Conservation (phyloP, 1,284 basidiomycete genomes). For the Cystobasidium pallidum region DNA sequence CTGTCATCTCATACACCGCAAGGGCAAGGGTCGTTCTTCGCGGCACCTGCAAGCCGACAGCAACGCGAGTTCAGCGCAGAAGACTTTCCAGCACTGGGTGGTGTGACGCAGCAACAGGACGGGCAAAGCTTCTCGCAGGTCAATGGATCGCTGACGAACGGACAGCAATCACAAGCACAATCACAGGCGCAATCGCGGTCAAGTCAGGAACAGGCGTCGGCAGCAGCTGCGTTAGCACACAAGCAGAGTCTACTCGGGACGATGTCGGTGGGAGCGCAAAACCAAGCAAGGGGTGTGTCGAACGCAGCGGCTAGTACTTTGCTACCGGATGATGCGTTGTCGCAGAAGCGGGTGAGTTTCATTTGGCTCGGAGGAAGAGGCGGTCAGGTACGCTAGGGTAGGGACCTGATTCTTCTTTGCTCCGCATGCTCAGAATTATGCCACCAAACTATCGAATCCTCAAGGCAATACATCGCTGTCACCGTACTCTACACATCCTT, state of each 20-base stretch:
- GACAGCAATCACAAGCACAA: conserved; percentile 16
- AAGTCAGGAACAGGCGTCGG: conserved; percentile 50
- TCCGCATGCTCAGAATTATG: conserved; percentile 30
- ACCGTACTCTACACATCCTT: conserved; percentile 44
- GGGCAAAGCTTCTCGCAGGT: conserved; percentile 16
- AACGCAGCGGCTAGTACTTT: conserved; percentile 47
- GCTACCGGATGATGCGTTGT: conserved; percentile 33
- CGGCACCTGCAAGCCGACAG: conserved; percentile 1
- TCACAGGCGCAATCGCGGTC: conserved; percentile 25
- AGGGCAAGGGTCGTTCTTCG: conserved; percentile 21
- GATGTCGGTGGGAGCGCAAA: conserved; percentile 46
- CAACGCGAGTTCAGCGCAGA: conserved; percentile 48
- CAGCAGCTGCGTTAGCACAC: conserved; percentile 48
- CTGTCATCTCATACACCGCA: conserved; percentile 7
- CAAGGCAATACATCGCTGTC: conserved; percentile 30
- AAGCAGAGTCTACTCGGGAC: conserved; percentile 50
- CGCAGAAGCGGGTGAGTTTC: conserved; percentile 40
- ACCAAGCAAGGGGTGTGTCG: conserved; percentile 32
- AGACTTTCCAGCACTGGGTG: conserved; percentile 54
- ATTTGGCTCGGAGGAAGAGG: not conserved
- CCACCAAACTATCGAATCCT: conserved; percentile 25
- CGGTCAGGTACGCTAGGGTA: not conserved
- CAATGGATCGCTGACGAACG: conserved; percentile 44
- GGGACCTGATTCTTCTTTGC: not conserved
- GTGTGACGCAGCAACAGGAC: conserved; percentile 33